Conservation (phyloP, 495 filamentous ascomycete species). For the Venustampulla echinocandica region DNA sequence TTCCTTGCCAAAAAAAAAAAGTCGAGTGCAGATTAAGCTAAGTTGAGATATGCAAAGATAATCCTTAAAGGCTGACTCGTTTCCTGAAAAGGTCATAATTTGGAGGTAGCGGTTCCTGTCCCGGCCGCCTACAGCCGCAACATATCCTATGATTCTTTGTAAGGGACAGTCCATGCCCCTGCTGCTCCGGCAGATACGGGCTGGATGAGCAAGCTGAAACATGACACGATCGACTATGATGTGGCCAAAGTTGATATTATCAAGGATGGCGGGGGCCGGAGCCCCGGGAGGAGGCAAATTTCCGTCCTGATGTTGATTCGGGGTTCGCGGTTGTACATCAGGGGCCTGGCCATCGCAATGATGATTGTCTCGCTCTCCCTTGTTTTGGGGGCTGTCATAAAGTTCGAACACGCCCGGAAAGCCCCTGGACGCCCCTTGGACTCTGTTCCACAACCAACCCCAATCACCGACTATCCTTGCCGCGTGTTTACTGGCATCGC, state of each 20-base stretch:
- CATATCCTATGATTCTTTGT: background rate
- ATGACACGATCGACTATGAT: background rate
- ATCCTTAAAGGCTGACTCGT: conserved; percentile 6
- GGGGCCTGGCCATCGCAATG: conserved; percentile 8
- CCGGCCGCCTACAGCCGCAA: conserved; percentile 1
- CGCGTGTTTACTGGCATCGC: conserved; percentile 13
- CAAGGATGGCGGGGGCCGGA: background rate
- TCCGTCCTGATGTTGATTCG: conserved; percentile 10
- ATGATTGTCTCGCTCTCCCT: conserved; percentile 11
- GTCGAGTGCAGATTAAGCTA: background rate
- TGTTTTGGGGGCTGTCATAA: conserved; percentile 11
- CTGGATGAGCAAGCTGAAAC: background rate
- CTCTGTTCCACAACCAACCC: conserved; percentile 3
- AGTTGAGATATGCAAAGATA: background rate
- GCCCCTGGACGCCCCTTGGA: conserved; percentile 4
- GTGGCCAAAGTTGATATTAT: background rate
- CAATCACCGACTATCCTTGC: conserved; percentile 15
- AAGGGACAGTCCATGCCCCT: background rate
- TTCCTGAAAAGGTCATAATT: too few relatives aligned
- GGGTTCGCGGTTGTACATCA: conserved; percentile 6
- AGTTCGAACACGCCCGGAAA: conserved; percentile 10
- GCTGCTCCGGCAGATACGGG: background rate
- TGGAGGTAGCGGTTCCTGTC: background rate
- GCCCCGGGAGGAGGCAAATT: background rate
- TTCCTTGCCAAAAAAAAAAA: background rate